Percentiles rank a stretch among this genome's conserved stretches.
phyloP scores from a whole-genome alignment of 495 filamentous ascomycete genomes.

The Aspergillus leporis region DNA sequence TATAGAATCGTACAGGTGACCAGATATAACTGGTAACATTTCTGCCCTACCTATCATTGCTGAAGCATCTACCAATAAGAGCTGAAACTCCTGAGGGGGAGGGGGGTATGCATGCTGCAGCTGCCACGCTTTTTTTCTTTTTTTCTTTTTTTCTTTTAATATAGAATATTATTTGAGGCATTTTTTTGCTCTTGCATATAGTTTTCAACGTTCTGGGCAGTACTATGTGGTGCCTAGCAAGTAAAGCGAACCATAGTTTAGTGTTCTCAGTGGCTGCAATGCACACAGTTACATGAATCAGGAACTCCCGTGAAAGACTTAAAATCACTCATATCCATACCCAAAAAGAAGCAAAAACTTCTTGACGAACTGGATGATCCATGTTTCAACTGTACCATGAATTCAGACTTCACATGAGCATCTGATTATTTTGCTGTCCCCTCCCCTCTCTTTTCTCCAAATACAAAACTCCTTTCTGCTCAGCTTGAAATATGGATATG shows the following conservation, averaged over 20 bases:
- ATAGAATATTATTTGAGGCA: constrained; percentile 10
- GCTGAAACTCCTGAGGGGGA: background rate
- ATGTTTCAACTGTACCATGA: background rate
- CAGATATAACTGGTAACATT: background rate
- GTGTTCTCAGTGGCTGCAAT: background rate
- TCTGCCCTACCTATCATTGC: background rate
- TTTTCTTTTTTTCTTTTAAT: background rate
- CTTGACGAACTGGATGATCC: background rate
- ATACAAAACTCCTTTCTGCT: no score
- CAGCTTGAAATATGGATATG: background rate
- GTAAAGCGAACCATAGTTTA: background rate
- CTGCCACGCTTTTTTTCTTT: constrained; percentile 7
- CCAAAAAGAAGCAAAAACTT: background rate
- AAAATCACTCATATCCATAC: constrained; percentile 2
- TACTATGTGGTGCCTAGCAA: background rate
- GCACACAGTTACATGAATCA: constrained; percentile 1
- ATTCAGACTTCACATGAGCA: background rate
- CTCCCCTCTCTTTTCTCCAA: background rate
- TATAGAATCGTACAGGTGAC: background rate
- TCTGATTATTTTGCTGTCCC: background rate
- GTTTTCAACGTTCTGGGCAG: constrained; percentile 2
- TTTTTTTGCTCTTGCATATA: constrained; percentile 1
- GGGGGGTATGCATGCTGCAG: constrained; percentile 4
- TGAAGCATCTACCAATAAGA: constrained; percentile 6
- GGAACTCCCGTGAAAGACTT: background rate